Conservation (phyloP, 2,329 filamentous ascomycete genomes). For the Fusarium sp. region DNA sequence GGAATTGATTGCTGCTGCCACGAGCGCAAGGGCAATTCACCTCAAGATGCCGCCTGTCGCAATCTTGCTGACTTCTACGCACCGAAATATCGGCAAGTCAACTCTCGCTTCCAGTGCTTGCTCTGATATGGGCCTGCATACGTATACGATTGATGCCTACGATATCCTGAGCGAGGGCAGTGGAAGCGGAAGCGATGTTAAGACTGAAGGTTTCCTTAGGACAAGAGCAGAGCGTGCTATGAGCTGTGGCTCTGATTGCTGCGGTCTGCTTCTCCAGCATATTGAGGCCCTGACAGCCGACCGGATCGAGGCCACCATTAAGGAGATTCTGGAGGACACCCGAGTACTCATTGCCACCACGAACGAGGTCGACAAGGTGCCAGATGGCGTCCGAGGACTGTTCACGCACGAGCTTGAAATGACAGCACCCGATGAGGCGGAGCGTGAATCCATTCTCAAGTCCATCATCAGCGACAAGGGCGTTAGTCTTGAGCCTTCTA, state of each 20-base stretch:
- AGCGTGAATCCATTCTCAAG: constrained; percentile 87
- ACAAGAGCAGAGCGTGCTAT: constrained; percentile 89
- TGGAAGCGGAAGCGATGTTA: constrained; percentile 88
- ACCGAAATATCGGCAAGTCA: constrained; percentile 94
- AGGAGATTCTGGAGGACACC: constrained; percentile 82
- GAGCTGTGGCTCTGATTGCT: constrained; percentile 86
- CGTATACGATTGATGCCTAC: constrained; percentile 89
- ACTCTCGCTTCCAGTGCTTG: constrained; percentile 81
- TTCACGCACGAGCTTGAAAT: constrained; percentile 98
- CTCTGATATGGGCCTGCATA: constrained; percentile 89
- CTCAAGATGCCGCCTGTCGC: constrained; percentile 89
- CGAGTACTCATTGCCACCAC: constrained; percentile 93
- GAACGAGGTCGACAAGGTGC: constrained; percentile 93
- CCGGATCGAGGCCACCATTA: constrained; percentile 85
- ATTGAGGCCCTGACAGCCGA: constrained; percentile 93
- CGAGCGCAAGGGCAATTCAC: constrained; percentile 86
- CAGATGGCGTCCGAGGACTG: constrained; percentile 87
- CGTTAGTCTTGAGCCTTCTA: constrained; percentile 81
- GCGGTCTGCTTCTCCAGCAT: constrained; percentile 87
- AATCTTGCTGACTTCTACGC: constrained; percentile 89
- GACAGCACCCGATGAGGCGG: constrained; percentile 89
- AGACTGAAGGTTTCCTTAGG: constrained; percentile 91
- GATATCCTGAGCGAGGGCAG: constrained; percentile 91
- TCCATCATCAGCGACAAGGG: constrained; percentile 82
- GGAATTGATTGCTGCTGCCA: constrained; percentile 88